A percentile compares a stretch with the other conserved stretches of the same genome.
These are phyloP conservation scores for Penicillium psychrosexuale DNA, from an alignment of 2,329 filamentous ascomycete species.

Conservation along the genomic window DNA sequence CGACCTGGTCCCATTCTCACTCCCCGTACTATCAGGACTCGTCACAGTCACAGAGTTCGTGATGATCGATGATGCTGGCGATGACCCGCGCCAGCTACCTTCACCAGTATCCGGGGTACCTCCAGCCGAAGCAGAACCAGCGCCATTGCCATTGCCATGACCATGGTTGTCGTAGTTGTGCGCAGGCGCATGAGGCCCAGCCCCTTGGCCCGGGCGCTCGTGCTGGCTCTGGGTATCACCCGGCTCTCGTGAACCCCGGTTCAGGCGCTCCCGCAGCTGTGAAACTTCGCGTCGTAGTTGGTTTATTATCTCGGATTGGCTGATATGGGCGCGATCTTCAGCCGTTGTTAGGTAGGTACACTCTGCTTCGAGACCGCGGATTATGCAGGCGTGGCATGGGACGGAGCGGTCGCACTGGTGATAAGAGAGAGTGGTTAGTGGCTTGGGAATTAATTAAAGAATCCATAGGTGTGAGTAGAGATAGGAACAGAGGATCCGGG, in stretches of 20 bases:
- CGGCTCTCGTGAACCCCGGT: conserved; percentile 6
- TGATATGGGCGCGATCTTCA: conserved; percentile 63
- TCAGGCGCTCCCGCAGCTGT: conserved; percentile 18
- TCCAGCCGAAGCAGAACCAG: not conserved
- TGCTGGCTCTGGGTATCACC: not conserved
- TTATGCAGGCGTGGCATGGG: conserved; percentile 28
- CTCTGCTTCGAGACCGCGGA: conserved; percentile 27
- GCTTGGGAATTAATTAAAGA: too few species aligned
- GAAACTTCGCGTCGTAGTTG: conserved; percentile 26
- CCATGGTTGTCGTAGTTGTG: not conserved
- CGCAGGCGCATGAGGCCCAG: not conserved
- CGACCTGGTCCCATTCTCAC: conserved; percentile 10
- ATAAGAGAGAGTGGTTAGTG: not conserved
- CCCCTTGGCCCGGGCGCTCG: not conserved
- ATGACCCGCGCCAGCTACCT: conserved; percentile 19
- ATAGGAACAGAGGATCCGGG: not conserved
- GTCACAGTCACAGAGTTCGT: conserved; percentile 17
- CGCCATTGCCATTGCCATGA: not conserved
- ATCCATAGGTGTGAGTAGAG: not conserved
- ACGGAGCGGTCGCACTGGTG: conserved; percentile 29
- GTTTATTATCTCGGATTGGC: conserved; percentile 49
- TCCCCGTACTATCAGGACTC: conserved; percentile 24
- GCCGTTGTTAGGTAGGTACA: conserved; percentile 29
- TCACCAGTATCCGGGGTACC: conserved; percentile 4
- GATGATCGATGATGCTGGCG: conserved; percentile 18